These are phyloP conservation scores for Cyberlindnera xylosilytica DNA, from an alignment of 805 yeast genomes.

Conservation along the genomic window DNA sequence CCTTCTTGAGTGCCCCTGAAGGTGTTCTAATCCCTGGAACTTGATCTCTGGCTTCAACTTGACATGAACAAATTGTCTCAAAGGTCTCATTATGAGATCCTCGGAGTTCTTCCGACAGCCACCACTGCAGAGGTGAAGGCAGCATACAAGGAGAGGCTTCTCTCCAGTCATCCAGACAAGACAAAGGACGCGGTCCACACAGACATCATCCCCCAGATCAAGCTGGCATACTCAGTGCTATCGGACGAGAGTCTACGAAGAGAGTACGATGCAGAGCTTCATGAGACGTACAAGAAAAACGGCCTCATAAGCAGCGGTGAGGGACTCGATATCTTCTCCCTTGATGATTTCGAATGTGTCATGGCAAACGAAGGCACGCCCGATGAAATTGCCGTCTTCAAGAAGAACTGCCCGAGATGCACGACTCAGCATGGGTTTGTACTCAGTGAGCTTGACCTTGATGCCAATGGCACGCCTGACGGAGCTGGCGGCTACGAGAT, in stretches of 20 bases:
- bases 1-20: too few relatives aligned
- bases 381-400: constrained; percentile 37
- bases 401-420: constrained; percentile 67
- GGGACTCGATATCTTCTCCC: constrained; percentile 63
- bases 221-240: constrained; percentile 63
- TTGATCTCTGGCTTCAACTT: too few relatives aligned
- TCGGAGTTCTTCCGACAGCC: constrained; percentile 47
- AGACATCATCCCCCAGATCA: constrained; percentile 42
- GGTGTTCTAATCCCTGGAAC: too few relatives aligned
- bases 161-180: constrained; percentile 82
- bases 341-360: constrained; percentile 55
- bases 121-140: constrained; percentile 42
- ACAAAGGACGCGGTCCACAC: constrained; percentile 15
- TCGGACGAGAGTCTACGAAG: constrained; percentile 37
- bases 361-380: constrained; percentile 35
- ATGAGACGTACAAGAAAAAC: constrained; percentile 29
- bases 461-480: constrained; percentile 42
- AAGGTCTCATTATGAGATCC: constrained; percentile 50
- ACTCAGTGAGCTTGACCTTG: constrained; percentile 61
- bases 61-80: constrained; percentile 11
- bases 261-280: constrained; percentile 51
- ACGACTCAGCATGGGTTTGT: constrained; percentile 47
- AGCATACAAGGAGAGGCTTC: constrained; percentile 62
- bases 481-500: constrained; percentile 59
- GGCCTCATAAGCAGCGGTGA: constrained; percentile 48